These are phyloP conservation scores for Chytriomyces confervae DNA, from an alignment of 192 early-diverging fungal genomes.

Conservation along the genomic window DNA sequence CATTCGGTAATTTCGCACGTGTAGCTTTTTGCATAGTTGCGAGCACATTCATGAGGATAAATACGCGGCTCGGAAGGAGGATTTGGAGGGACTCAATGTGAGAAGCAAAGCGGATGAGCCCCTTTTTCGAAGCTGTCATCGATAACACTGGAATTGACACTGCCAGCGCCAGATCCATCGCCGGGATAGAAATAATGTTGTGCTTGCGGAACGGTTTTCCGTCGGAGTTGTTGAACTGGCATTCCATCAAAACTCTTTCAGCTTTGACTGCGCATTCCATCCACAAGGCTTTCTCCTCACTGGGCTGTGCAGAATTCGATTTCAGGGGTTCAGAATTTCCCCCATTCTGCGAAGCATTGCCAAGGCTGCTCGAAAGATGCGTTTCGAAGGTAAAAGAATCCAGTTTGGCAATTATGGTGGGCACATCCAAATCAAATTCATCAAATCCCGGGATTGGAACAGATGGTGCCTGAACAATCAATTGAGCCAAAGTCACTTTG, in stretches of 20 bases:
- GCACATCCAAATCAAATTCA: conserved; percentile 32
- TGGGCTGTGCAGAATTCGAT: too few species aligned
- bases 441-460: conserved; percentile 9
- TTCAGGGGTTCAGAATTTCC: not conserved
- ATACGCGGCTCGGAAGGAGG: conserved; percentile 12
- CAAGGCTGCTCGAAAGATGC: not conserved
- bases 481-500: not conserved
- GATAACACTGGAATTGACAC: conserved; percentile 23
- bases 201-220: not conserved
- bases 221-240: not conserved
- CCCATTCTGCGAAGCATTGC: not conserved
- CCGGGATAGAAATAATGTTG: conserved; percentile 12
- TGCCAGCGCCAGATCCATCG: not conserved
- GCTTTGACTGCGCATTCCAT: not conserved
- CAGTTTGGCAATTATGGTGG: not conserved
- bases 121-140: not conserved
- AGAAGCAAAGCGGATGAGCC: not conserved
- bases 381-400: not conserved
- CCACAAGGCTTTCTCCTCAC: conserved; percentile 9
- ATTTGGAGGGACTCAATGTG: not conserved
- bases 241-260: too few species aligned
- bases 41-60: not conserved
- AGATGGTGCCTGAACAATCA: not conserved
- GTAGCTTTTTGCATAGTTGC: not conserved
- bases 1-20: not conserved